Percentiles rank a stretch among this genome's conserved stretches.
Conservation (phyloP, 306 rosid genomes). For the Malus orientalis region DNA sequence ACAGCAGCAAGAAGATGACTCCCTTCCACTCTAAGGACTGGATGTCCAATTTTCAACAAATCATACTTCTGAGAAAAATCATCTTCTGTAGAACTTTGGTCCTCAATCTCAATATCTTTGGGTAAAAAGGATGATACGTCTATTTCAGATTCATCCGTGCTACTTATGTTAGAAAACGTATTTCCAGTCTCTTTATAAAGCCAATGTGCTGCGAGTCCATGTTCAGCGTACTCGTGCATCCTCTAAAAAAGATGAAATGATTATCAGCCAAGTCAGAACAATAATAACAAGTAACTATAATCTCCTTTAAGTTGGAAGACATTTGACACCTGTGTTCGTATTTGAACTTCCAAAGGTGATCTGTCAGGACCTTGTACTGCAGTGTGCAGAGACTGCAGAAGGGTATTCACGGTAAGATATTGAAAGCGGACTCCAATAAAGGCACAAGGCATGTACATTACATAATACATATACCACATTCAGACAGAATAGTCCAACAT, state of each 20-base stretch:
- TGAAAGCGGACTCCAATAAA: conserved; percentile 6
- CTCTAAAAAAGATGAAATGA: conserved; percentile 38
- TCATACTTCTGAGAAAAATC: conserved; percentile 44
- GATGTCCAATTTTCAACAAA: conserved; percentile 76
- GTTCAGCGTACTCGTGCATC: conserved; percentile 95
- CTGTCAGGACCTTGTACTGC: conserved; percentile 88
- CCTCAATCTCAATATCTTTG: conserved; percentile 44
- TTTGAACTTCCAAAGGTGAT: conserved; percentile 97
- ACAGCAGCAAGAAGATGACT: conserved; percentile 93
- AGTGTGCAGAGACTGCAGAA: conserved; percentile 87
- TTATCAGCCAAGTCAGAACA: conserved; percentile 9
- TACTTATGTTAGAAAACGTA: conserved; percentile 35
- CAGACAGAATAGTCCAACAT: neutral
- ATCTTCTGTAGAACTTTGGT: conserved; percentile 41
- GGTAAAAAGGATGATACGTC: conserved; percentile 52
- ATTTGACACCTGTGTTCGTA: conserved; percentile 76
- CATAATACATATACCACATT: neutral
- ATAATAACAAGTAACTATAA: conserved; percentile 3
- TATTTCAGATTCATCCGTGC: conserved; percentile 49
- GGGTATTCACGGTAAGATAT: conserved; percentile 9
- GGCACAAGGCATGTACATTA: neutral
- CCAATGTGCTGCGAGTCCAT: conserved; percentile 99
- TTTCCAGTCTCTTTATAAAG: conserved; percentile 85
- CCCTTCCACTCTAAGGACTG: conserved; percentile 94
- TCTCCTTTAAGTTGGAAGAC: conserved; percentile 2